Evolutionary conservation across 1,139 yeast species (phyloP).

Genomic region (Saccharomycopsis hybrid): DNA sequence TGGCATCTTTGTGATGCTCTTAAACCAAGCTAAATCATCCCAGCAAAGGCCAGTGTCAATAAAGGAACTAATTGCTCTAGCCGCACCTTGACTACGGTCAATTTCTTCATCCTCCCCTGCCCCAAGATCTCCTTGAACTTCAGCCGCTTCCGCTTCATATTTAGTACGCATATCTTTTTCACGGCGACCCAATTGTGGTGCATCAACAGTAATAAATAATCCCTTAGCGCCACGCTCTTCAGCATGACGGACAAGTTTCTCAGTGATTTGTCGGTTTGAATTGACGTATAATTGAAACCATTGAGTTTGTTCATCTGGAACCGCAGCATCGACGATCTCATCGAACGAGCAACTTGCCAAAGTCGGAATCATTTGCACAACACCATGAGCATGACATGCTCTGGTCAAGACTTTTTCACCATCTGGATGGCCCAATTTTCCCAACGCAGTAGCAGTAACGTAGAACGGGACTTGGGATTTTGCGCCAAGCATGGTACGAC

Average conservation of each 20-base stretch:
- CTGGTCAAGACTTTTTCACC: conserved; percentile 48
- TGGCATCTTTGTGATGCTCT: conserved; percentile 43
- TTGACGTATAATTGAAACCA: conserved; percentile 93
- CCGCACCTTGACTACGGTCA: conserved; percentile 77
- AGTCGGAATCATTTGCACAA: conserved; percentile 54
- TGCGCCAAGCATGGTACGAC: conserved; percentile 45
- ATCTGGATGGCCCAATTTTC: conserved; percentile 49
- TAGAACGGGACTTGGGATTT: conserved; percentile 44
- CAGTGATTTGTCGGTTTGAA: conserved; percentile 56
- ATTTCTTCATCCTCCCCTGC: conserved; percentile 35
- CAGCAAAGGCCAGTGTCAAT: conserved; percentile 29
- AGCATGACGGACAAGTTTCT: conserved; percentile 58
- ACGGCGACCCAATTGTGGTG: conserved; percentile 58
- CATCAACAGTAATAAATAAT: conserved; percentile 58
- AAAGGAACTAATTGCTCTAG: conserved; percentile 48
- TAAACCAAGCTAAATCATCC: conserved; percentile 33
- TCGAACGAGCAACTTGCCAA: conserved; percentile 53
- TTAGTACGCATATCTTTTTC: conserved; percentile 39
- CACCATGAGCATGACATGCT: conserved; percentile 40
- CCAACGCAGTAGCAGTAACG: conserved; percentile 53
- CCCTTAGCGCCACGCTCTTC: conserved; percentile 65
- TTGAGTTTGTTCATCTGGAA: conserved; percentile 46
- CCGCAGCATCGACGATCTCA: conserved; percentile 46
- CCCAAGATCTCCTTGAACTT: conserved; percentile 25
- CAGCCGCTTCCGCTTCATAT: conserved; percentile 24